Percentiles rank a stretch among this genome's conserved stretches.
These are phyloP conservation scores for Fagopyrum esculentum DNA, from an alignment of 148 eudicot species.

Conservation along the genomic window DNA sequence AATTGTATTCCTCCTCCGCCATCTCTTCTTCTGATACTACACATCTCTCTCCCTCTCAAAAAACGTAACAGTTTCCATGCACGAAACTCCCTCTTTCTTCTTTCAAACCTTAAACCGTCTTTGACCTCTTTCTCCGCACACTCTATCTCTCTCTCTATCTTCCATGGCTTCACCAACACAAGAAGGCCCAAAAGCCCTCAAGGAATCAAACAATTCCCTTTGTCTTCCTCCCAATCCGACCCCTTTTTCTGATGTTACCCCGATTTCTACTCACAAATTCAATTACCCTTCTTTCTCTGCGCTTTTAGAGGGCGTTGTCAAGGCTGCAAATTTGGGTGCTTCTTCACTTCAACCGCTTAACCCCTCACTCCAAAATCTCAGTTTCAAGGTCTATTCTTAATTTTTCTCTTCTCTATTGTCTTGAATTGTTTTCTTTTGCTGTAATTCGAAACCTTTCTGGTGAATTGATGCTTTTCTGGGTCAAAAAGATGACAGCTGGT, in stretches of 20 bases:
- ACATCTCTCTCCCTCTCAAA: neutral
- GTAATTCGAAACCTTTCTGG: neutral
- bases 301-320: constrained; percentile 33
- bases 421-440: neutral
- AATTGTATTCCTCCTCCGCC: neutral
- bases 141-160: neutral
- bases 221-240: neutral
- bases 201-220: constrained; percentile 12
- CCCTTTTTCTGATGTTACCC: constrained; percentile 7
- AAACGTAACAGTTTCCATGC: neutral
- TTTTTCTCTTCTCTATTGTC: neutral
- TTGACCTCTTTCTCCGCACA: neutral
- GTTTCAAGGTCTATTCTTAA: constrained; percentile 23
- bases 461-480: neutral
- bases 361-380: constrained; percentile 11
- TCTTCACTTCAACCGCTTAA: constrained; percentile 9
- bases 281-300: constrained; percentile 25
- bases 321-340: constrained; percentile 28
- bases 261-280: constrained; percentile 4
- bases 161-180: constrained; percentile 18
- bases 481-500: constrained; percentile 6
- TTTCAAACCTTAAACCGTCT: neutral
- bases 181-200: constrained; percentile 17
- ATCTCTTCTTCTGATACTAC: neutral
- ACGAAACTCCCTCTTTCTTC: neutral